Percentiles rank a stretch among this genome's conserved stretches.
Evolutionary conservation across 495 filamentous ascomycete genomes (phyloP).

Genomic region (Neurospora africana): DNA sequence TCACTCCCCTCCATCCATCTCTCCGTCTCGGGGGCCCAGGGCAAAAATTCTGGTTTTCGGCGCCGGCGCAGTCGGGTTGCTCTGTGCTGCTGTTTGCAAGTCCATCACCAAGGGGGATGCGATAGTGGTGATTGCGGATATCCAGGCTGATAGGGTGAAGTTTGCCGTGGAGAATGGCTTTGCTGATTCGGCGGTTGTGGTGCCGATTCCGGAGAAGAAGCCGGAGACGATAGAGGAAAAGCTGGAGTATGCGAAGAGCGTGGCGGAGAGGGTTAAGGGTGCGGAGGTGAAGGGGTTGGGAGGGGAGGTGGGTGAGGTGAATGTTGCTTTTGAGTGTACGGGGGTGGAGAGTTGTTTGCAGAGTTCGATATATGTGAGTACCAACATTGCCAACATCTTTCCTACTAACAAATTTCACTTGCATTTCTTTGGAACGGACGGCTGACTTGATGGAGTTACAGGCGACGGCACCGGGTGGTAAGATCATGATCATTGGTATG

Average conservation of each 20-base stretch:
- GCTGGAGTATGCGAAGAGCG: slow-evolving; percentile 50
- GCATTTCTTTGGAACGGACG: background rate
- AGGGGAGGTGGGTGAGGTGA: slow-evolving; percentile 45
- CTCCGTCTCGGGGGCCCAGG: slow-evolving; percentile 4
- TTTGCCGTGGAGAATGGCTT: slow-evolving; percentile 65
- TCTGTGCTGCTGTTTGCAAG: slow-evolving; percentile 59
- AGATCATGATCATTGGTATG: slow-evolving; percentile 88
- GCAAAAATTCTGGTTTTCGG: slow-evolving; percentile 61
- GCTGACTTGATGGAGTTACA: slow-evolving; percentile 8
- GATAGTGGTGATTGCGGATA: slow-evolving; percentile 64
- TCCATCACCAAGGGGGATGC: slow-evolving; percentile 11
- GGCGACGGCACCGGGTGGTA: slow-evolving; percentile 65
- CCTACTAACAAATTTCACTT: background rate
- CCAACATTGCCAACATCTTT: background rate
- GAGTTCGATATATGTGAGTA: slow-evolving; percentile 67
- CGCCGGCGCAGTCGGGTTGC: slow-evolving; percentile 68
- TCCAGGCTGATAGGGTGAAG: slow-evolving; percentile 56
- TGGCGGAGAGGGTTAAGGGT: slow-evolving; percentile 41
- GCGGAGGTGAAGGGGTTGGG: slow-evolving; percentile 16
- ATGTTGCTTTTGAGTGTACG: slow-evolving; percentile 86
- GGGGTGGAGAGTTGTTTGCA: slow-evolving; percentile 81
- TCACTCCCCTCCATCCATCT: too few species aligned
- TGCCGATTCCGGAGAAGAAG: slow-evolving; percentile 38
- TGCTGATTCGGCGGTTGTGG: slow-evolving; percentile 50
- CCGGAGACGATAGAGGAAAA: slow-evolving; percentile 47